Conservation (phyloP, 2,329 filamentous ascomycete species). For the Alternaria sp. region DNA sequence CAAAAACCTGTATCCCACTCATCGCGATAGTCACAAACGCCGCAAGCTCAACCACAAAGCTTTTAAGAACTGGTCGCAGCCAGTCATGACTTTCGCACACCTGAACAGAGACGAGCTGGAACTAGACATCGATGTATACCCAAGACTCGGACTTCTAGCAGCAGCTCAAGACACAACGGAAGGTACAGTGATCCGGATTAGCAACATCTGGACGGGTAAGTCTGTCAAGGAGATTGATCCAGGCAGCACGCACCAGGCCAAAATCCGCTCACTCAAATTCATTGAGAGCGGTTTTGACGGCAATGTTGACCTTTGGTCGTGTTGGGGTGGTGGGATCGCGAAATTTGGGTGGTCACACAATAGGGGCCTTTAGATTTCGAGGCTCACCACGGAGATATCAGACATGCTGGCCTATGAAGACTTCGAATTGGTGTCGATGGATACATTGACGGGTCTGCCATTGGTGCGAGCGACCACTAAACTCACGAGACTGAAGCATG, state of each 20-base stretch:
- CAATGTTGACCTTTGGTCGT: slow-evolving; percentile 31
- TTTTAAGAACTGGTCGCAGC: slow-evolving; percentile 27
- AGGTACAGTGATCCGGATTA: slow-evolving; percentile 30
- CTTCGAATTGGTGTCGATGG: not conserved
- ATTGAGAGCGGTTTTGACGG: slow-evolving; percentile 29
- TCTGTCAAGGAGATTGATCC: slow-evolving; percentile 28
- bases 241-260: not conserved
- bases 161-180: slow-evolving; percentile 34
- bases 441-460: not conserved
- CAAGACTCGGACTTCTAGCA: slow-evolving; percentile 41
- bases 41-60: slow-evolving; percentile 15
- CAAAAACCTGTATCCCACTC: slow-evolving; percentile 12
- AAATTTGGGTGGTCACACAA: slow-evolving; percentile 15
- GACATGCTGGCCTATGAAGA: not conserved
- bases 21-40: slow-evolving; percentile 17
- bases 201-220: slow-evolving; percentile 43
- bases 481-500: not conserved
- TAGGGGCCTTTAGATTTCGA: not conserved
- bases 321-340: slow-evolving; percentile 26
- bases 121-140: slow-evolving; percentile 39
- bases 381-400: not conserved
- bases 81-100: slow-evolving; percentile 37
- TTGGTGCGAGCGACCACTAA: not conserved
- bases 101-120: slow-evolving; percentile 33
- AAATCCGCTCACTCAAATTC: slow-evolving; percentile 37